Base-by-base conservation (phyloP, 2,329 filamentous ascomycete species). In the Fusarium sp. region DNA sequence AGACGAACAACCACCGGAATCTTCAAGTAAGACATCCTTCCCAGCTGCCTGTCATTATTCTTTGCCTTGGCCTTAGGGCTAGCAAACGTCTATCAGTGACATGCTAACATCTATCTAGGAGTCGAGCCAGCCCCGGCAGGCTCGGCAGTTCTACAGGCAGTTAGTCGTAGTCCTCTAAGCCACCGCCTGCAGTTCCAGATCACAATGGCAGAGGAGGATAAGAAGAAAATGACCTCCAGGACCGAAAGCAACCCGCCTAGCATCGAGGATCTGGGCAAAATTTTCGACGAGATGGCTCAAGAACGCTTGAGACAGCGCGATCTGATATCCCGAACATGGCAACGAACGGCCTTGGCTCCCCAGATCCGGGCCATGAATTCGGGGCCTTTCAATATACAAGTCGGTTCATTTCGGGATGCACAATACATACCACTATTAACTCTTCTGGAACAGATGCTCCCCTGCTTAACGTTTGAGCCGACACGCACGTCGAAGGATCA, bases 71-170 rank as follows among this genome's bases (percentile, higher is more conserved):
- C 20, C n/a, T n/a, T n/a, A n/a, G n/a, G n/a, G n/a, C n/a, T n/a
- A 45, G 24, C 8, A 14, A 45, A 26, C 1, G 20, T 14, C 0
- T 3, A 26, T 26, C 3, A 14, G 44, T 2, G 1, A 20, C 0
- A 20, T 28, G 5, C 44, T 28, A 2, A 28, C 5, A 15, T 20
- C 44, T 45, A 9, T 5, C 2, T 20, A 28, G 8, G 12, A 28
- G 12, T 6, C 24, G n/a, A n/a, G n/a, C n/a, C n/a, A n/a, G n/a
- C n/a, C n/a, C n/a, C n/a, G n/a, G n/a, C n/a, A n/a, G n/a, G n/a
- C n/a, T n/a, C n/a, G n/a, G n/a, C n/a, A 2, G 26, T 45, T 26
- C 24, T 5, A 4, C 12, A 14, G 10, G 18, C 24, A 28, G 14
- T 10, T 2, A 28, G 24, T 47, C 24, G 24, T 10, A 5, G 5